phyloP scores from a whole-genome alignment of 2,329 filamentous ascomycete genomes.

The Penicillium sp. region DNA sequence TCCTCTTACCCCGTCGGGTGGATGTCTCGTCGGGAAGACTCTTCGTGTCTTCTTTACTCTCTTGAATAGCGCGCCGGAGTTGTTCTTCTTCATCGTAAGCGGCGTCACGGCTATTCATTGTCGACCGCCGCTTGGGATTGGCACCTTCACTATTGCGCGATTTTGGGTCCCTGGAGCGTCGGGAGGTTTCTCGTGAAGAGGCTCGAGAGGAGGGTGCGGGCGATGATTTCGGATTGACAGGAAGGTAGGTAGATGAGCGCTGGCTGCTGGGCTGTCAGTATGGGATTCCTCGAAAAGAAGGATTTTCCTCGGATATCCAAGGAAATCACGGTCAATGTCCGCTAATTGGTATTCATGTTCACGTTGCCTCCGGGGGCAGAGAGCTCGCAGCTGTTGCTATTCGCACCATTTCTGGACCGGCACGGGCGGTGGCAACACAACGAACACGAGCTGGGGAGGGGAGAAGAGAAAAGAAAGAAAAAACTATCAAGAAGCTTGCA shows the following conservation, averaged over 20 bases:
- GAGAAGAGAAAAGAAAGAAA: not conserved
- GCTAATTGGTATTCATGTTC: not conserved
- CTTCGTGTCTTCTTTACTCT: conserved; percentile 81
- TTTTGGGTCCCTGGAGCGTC: conserved; percentile 46
- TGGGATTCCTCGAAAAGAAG: conserved; percentile 3
- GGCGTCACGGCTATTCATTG: conserved; percentile 95
- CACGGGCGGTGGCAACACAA: not conserved
- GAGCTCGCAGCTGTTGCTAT: not conserved
- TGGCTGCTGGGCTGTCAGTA: conserved; percentile 53
- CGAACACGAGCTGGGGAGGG: not conserved
- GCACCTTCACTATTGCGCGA: conserved; percentile 56
- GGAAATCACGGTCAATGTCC: not conserved
- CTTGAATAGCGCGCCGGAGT: conserved; percentile 85
- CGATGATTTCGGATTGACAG: conserved; percentile 56
- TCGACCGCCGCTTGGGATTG: conserved; percentile 82
- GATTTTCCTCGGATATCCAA: conserved; percentile 10
- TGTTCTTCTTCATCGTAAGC: conserved; percentile 96
- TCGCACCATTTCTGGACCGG: not conserved
- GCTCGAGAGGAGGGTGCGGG: conserved; percentile 49
- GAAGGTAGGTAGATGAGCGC: conserved; percentile 67
- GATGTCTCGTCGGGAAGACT: conserved; percentile 58
- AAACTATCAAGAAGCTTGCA: not conserved
- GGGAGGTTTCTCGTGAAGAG: conserved; percentile 46
- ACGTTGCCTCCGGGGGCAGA: not conserved
- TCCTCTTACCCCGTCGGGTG: conserved; percentile 75